phyloP scores from a whole-genome alignment of 345 rosid species.

The Toxicodendron radicans region DNA sequence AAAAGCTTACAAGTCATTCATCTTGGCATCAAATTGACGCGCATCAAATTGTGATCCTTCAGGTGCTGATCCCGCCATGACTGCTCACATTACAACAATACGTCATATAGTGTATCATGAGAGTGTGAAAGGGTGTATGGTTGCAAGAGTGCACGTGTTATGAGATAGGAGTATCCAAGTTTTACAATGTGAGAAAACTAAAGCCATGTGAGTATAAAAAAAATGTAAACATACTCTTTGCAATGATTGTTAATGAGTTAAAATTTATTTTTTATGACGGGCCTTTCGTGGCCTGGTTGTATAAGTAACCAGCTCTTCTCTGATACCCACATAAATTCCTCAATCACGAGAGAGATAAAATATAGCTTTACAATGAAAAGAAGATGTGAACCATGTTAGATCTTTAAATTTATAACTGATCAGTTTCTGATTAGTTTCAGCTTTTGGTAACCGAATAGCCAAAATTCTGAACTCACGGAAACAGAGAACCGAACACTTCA shows the following conservation, averaged over 20 bases:
- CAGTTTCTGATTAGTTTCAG: not conserved
- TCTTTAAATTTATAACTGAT: not conserved
- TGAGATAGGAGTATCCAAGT: too few relatives aligned
- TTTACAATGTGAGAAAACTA: too few relatives aligned
- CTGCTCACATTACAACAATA: slow-evolving; percentile 30
- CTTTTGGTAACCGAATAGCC: too few relatives aligned
- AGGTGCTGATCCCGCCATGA: slow-evolving; percentile 62
- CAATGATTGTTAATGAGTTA: not conserved
- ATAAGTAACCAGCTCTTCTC: not conserved
- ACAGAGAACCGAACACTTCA: not conserved
- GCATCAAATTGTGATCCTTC: slow-evolving; percentile 76
- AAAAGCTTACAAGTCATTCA: slow-evolving; percentile 60
- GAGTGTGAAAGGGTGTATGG: too few relatives aligned
- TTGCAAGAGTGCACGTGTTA: too few relatives aligned
- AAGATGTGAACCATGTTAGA: not conserved
- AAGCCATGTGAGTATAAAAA: too few relatives aligned
- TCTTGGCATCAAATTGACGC: slow-evolving; percentile 60
- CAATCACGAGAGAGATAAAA: not conserved
- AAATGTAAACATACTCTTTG: too few relatives aligned
- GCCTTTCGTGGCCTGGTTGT: too few relatives aligned
- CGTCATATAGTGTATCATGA: too few relatives aligned
- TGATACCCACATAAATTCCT: not conserved
- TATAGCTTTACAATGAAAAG: not conserved
- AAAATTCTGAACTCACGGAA: not conserved
- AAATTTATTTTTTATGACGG: too few relatives aligned